phyloP scores from a whole-genome alignment of 208 protist genomes.

The Histomonas meleagridis region DNA sequence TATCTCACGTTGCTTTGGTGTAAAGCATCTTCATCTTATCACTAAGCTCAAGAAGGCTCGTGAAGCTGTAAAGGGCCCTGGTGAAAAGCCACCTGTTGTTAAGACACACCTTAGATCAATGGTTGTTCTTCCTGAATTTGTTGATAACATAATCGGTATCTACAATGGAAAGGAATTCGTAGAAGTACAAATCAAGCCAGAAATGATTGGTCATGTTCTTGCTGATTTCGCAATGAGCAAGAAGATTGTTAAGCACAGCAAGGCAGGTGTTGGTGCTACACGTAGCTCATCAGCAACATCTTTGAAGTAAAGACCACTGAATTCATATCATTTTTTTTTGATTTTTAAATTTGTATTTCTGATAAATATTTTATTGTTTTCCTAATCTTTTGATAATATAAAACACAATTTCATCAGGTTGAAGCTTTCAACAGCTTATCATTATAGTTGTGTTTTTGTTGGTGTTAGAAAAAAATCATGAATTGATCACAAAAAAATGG shows the following conservation, averaged over 20 bases:
- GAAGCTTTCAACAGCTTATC: no score
- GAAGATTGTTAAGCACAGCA: conserved; percentile 92
- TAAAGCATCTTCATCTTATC: background rate
- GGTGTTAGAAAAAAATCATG: no score
- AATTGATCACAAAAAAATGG: no score
- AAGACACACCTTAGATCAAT: conserved; percentile 56
- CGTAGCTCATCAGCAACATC: background rate
- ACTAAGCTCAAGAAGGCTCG: background rate
- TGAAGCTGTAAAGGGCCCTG: background rate
- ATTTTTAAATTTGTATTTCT: no score
- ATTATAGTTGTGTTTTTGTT: no score
- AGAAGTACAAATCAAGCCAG: conserved; percentile 92
- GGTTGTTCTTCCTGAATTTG: conserved; percentile 98
- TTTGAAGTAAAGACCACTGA: background rate
- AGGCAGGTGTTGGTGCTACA: conserved; percentile 93
- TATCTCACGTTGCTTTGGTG: background rate
- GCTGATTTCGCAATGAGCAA: conserved; percentile 97
- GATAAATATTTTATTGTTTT: no score
- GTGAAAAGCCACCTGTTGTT: background rate
- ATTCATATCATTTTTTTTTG: no score
- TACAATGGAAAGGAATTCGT: conserved; percentile 98
- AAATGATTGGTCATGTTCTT: conserved; percentile 98
- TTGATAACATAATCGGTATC: conserved; percentile 90
- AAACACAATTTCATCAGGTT: no score
- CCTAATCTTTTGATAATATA: no score